These are phyloP conservation scores for Colletotrichum zoysiae DNA, from an alignment of 2,329 filamentous ascomycete species.

Conservation along the genomic window DNA sequence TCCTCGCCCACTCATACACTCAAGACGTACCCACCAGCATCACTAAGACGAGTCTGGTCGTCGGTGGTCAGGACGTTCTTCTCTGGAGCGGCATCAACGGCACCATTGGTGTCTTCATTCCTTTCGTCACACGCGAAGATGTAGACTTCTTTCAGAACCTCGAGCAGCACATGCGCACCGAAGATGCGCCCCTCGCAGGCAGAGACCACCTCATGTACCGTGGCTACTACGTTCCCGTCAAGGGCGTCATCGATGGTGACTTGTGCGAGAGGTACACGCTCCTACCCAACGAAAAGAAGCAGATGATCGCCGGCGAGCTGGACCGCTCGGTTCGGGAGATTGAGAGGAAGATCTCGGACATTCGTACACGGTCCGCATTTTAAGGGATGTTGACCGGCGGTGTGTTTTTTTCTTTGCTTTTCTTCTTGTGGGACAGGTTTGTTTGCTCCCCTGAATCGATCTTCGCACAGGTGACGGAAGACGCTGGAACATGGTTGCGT, in stretches of 20 bases:
- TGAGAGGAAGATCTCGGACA: slow-evolving; percentile 90
- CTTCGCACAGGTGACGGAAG: slow-evolving; percentile 4
- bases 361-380: slow-evolving; percentile 71
- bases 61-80: slow-evolving; percentile 90
- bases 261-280: slow-evolving; percentile 92
- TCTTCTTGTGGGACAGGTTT: not conserved
- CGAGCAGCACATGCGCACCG: slow-evolving; percentile 86
- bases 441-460: not conserved
- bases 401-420: slow-evolving; percentile 4
- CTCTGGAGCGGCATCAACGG: slow-evolving; percentile 96
- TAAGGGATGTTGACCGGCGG: slow-evolving; percentile 49
- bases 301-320: slow-evolving; percentile 92
- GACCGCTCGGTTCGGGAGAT: slow-evolving; percentile 93
- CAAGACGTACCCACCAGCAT: slow-evolving; percentile 94
- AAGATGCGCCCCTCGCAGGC: slow-evolving; percentile 89
- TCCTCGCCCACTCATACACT: slow-evolving; percentile 90
- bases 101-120: slow-evolving; percentile 92
- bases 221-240: slow-evolving; percentile 95
- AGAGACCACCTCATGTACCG: slow-evolving; percentile 96
- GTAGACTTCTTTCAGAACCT: slow-evolving; percentile 98
- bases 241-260: slow-evolving; percentile 97
- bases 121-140: slow-evolving; percentile 91
- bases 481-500: slow-evolving; percentile 6
- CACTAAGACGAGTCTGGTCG: slow-evolving; percentile 88
- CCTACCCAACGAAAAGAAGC: slow-evolving; percentile 88